Percentiles rank a stretch among this genome's conserved stretches.
Conservation (phyloP, 768 basidiomycete genomes). For the Daedalea quercina region DNA sequence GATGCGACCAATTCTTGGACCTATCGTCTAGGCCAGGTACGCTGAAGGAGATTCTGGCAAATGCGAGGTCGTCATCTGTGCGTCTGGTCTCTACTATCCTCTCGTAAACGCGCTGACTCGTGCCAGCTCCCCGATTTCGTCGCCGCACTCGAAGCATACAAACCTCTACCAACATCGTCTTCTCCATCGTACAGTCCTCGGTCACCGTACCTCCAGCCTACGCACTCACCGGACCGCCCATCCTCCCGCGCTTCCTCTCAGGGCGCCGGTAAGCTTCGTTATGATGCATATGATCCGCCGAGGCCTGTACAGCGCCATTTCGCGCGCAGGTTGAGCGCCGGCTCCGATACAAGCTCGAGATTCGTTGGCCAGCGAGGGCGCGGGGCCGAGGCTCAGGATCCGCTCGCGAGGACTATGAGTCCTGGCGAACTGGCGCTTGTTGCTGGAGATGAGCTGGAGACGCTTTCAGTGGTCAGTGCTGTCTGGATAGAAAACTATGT, state of each 20-base stretch:
- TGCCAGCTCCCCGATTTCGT: constrained; percentile 69
- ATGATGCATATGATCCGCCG: constrained; percentile 65
- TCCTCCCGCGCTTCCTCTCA: constrained; percentile 19
- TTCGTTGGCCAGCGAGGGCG: constrained; percentile 18
- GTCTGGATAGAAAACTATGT: too few species aligned
- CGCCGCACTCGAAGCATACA: constrained; percentile 35
- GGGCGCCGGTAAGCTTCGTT: constrained; percentile 50
- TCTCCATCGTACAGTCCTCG: not conserved
- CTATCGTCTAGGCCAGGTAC: constrained; percentile 37
- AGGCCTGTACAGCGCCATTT: constrained; percentile 38
- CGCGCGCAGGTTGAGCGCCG: constrained; percentile 28
- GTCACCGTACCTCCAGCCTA: constrained; percentile 8
- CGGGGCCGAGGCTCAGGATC: constrained; percentile 10
- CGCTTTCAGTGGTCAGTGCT: constrained; percentile 17
- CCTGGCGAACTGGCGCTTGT: constrained; percentile 42
- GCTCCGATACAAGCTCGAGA: constrained; percentile 29
- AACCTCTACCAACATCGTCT: not conserved
- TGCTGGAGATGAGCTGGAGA: constrained; percentile 25
- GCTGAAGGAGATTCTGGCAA: constrained; percentile 40
- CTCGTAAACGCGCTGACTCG: not conserved
- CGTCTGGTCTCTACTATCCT: constrained; percentile 15
- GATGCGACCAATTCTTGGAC: constrained; percentile 62
- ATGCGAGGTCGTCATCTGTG: constrained; percentile 53
- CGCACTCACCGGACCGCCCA: constrained; percentile 11
- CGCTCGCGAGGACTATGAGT: constrained; percentile 24